Evolutionary conservation across 805 yeast genomes (phyloP), one percentile per base, ranked within the genome.

Genomic region (Yarrowia deformans): DNA sequence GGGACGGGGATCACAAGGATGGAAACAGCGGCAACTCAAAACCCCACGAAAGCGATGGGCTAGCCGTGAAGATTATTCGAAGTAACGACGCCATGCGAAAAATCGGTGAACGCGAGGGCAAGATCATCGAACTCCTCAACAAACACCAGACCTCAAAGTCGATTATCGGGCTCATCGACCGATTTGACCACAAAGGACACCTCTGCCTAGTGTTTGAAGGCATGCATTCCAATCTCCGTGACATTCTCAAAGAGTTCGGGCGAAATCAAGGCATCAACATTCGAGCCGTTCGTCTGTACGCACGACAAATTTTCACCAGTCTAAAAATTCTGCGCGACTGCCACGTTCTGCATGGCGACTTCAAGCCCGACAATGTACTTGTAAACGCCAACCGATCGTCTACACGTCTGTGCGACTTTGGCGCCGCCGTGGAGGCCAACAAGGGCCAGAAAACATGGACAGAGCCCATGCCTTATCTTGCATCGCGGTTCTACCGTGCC

Each of bases 361-460:
- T 93, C 77, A 93, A 93, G 76, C 98, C 97, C 0, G 98, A 93
- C 74, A 93, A 93, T 75, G 90, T 93, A 45, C 80, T 93, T 56
- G 81, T 93, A 32, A 90, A 89, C 77, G 79, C 75, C 34, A 63
- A 76, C 68, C 86, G 86, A 69, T 89, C 92, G 1, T 88, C 87
- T 61, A 83, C 93, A 70, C 93, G 92, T 77, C 88, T 93, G 45
- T 91, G 93, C 72, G 98, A 93, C 80, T 90, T 93, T 78, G 98
- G 98, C 0, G 87, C 94, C 7, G 96, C 97, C 0, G 90, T 73
- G 13, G 74, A 72, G 34, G 39, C 72, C 37, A 48, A 71, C 10
- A 74, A 72, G 29, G 56, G 23, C 48, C 68, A 48, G 8, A 39
- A 48, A n/a, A 39, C 39, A 9, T 49, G 68, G 68, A 69, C 71